These are phyloP conservation scores for Cytospora leucostoma DNA, from an alignment of 2,329 filamentous ascomycete species.

Conservation along the genomic window DNA sequence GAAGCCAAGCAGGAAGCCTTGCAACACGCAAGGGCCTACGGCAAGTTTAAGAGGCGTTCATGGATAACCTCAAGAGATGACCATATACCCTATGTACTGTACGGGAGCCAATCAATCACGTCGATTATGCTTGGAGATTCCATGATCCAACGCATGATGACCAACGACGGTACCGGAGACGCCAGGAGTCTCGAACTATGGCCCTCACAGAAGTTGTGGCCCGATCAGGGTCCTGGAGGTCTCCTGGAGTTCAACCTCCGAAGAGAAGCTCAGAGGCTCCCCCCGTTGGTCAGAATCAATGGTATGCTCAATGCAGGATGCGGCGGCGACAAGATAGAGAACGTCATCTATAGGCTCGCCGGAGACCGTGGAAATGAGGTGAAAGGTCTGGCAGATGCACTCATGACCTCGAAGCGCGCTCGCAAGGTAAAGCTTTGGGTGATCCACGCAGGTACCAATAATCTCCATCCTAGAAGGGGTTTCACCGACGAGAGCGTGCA, in stretches of 20 bases:
- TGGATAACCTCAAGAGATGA: not conserved
- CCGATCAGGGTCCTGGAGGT: not conserved
- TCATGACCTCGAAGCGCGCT: not conserved
- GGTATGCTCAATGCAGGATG: constrained; percentile 32
- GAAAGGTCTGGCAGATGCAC: not conserved
- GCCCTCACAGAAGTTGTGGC: constrained; percentile 23
- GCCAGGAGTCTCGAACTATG: constrained; percentile 26
- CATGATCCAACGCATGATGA: constrained; percentile 32
- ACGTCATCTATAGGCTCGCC: constrained; percentile 30
- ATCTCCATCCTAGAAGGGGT: constrained; percentile 28
- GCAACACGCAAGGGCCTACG: not conserved
- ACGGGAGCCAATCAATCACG: not conserved
- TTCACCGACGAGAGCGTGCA: constrained; percentile 20
- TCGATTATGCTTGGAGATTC: constrained; percentile 31
- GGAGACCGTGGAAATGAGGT: constrained; percentile 13
- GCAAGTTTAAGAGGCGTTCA: constrained; percentile 6
- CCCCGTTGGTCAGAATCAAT: constrained; percentile 2
- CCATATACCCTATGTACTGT: not conserved
- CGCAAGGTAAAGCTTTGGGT: constrained; percentile 28
- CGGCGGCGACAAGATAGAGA: constrained; percentile 33
- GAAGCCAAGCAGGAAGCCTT: not conserved
- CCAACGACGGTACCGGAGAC: constrained; percentile 29
- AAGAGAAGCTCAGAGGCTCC: too few relatives aligned
- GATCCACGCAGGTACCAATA: constrained; percentile 31
- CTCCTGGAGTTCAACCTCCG: not conserved